These are phyloP conservation scores for Salix koriyanagi DNA, from an alignment of 345 rosid genomes.

Conservation along the genomic window DNA sequence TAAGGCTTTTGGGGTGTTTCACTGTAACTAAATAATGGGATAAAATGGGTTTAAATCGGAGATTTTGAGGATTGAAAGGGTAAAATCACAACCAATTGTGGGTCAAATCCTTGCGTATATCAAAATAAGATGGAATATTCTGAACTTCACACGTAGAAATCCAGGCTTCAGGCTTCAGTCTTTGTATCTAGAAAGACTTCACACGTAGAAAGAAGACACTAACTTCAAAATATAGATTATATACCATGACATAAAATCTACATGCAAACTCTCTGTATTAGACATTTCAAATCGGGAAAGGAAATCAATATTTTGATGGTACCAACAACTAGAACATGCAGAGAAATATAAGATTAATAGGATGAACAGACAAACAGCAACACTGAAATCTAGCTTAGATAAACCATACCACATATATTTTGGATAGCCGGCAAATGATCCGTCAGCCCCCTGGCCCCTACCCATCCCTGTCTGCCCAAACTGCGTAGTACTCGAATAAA, in stretches of 20 bases:
- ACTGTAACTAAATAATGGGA: too few species aligned
- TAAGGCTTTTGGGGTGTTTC: too few species aligned
- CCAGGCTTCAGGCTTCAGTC: too few species aligned
- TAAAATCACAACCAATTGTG: too few species aligned
- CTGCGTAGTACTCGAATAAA: conserved; percentile 29
- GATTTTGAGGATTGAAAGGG: too few species aligned
- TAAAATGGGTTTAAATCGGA: too few species aligned
- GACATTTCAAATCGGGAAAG: not conserved
- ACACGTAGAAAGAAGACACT: not conserved
- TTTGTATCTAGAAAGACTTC: too few species aligned
- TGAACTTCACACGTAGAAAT: too few species aligned
- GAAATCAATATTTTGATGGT: not conserved
- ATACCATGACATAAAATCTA: not conserved
- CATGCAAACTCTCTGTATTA: not conserved
- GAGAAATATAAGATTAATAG: not conserved
- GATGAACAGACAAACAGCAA: not conserved
- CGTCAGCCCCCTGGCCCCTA: conserved; percentile 32
- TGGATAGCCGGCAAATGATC: conserved; percentile 37
- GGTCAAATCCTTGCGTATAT: too few species aligned
- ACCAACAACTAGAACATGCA: not conserved
- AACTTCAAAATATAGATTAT: not conserved
- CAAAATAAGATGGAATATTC: too few species aligned
- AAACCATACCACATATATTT: conserved; percentile 48
- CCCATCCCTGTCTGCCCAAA: conserved; percentile 24
- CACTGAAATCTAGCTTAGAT: not conserved